Evolutionary conservation across 345 rosid species (phyloP).

Genomic region (Sisymbrium altissimum): DNA sequence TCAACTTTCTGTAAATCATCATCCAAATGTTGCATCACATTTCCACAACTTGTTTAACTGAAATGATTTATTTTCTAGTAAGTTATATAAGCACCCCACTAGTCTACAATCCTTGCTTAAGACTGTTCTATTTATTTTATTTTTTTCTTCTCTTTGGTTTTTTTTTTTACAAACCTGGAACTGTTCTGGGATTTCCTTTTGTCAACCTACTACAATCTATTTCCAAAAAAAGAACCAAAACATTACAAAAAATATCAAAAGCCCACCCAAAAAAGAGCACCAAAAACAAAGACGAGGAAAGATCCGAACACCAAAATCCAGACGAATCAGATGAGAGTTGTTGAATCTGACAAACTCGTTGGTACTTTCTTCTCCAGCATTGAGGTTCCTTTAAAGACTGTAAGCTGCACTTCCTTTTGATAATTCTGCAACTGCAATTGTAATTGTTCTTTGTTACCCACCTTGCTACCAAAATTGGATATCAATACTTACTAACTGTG

Average conservation of each 20-base stretch:
- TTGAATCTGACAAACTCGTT: slow-evolving; percentile 24
- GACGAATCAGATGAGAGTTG: slow-evolving; percentile 18
- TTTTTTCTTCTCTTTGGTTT: not conserved
- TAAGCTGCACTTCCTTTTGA: slow-evolving; percentile 67
- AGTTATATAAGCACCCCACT: not conserved
- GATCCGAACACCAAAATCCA: slow-evolving; percentile 17
- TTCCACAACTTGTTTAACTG: not conserved
- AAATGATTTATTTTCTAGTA: not conserved
- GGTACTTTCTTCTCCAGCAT: slow-evolving; percentile 83
- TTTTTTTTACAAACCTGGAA: slow-evolving; percentile 27
- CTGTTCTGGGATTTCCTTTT: slow-evolving; percentile 8
- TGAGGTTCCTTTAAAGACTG: slow-evolving; percentile 80
- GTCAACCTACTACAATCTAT: slow-evolving; percentile 33
- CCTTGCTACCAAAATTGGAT: not conserved
- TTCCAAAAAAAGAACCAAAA: not conserved
- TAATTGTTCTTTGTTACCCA: not conserved
- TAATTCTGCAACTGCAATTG: slow-evolving; percentile 53
- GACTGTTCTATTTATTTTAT: not conserved
- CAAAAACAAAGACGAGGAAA: slow-evolving; percentile 18
- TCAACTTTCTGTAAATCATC: not conserved
- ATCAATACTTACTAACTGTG: not conserved
- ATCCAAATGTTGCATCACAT: not conserved
- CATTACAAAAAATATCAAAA: slow-evolving; percentile 6
- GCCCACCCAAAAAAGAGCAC: not conserved
- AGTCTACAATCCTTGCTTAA: not conserved